A percentile compares a stretch with the other conserved stretches of the same genome.
phyloP scores from a whole-genome alignment of 2,329 filamentous ascomycete species.

The Pestalotiopsis sp. region DNA sequence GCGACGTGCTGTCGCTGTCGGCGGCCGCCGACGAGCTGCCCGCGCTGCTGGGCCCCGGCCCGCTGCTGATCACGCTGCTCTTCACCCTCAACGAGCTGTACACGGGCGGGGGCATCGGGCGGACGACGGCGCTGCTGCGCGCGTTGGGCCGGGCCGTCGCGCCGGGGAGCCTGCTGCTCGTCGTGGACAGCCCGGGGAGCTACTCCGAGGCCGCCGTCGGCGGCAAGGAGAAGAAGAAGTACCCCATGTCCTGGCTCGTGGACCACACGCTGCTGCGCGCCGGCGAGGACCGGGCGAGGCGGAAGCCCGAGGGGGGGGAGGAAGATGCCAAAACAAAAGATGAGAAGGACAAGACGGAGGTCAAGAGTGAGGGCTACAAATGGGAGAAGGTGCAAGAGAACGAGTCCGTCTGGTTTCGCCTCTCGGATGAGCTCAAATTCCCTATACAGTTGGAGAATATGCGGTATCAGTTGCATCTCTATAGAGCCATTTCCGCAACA shows the following conservation, averaged over 20 bases:
- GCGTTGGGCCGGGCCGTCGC: conserved; percentile 62
- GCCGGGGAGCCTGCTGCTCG: conserved; percentile 70
- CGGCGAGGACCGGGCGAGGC: not conserved
- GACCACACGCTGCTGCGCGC: conserved; percentile 72
- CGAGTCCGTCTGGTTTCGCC: conserved; percentile 84
- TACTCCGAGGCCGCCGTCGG: conserved; percentile 83
- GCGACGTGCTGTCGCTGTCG: conserved; percentile 50
- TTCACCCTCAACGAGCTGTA: conserved; percentile 98
- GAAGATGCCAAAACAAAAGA: not conserved
- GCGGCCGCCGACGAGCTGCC: too few relatives aligned
- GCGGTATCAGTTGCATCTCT: conserved; percentile 91
- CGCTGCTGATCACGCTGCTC: conserved; percentile 75
- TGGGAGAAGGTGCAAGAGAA: conserved; percentile 80
- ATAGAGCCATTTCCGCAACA: conserved; percentile 42
- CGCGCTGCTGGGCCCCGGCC: conserved; percentile 31
- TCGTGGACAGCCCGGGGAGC: conserved; percentile 91
- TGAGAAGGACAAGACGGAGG: not conserved
- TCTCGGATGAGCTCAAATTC: conserved; percentile 70
- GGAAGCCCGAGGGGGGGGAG: not conserved
- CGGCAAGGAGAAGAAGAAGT: conserved; percentile 62
- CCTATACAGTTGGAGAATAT: conserved; percentile 90
- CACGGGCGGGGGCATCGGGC: conserved; percentile 69
- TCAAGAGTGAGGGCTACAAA: conserved; percentile 29
- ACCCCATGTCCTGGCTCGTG: conserved; percentile 93
- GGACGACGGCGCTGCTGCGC: conserved; percentile 77